These are phyloP conservation scores for Symbiodinium natans DNA, from an alignment of 73 alveolate genomes.

Conservation along the genomic window DNA sequence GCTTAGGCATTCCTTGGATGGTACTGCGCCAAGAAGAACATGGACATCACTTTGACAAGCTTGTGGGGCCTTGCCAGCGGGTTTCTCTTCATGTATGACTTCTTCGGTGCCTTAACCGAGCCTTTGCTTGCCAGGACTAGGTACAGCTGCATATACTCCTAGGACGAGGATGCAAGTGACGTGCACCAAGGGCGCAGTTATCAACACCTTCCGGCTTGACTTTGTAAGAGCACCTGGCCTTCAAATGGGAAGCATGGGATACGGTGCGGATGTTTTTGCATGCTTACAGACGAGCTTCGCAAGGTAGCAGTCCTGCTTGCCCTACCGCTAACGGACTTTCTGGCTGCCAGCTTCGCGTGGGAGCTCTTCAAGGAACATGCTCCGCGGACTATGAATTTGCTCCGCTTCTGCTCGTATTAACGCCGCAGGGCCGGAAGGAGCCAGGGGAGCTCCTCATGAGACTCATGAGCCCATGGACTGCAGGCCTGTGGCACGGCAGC, in stretches of 20 bases:
- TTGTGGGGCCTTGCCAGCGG: conserved; percentile 41
- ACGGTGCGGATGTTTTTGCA: not conserved
- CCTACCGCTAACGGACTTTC: conserved; percentile 24
- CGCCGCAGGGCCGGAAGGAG: too few species aligned
- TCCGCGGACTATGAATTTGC: not conserved
- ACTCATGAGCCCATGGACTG: too few species aligned
- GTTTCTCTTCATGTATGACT: conserved; percentile 23
- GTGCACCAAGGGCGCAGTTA: conserved; percentile 20
- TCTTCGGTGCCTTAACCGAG: conserved; percentile 51
- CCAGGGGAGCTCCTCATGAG: too few species aligned
- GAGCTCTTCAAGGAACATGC: conserved; percentile 75
- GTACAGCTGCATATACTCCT: too few species aligned
- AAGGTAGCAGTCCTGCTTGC: conserved; percentile 71
- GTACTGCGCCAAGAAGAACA: conserved; percentile 37
- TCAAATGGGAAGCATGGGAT: not conserved
- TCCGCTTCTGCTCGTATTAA: too few species aligned
- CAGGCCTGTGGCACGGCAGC: not conserved
- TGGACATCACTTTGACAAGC: conserved; percentile 60
- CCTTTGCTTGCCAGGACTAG: too few species aligned
- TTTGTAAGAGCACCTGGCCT: not conserved
- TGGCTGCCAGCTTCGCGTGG: conserved; percentile 65
- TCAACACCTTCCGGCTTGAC: conserved; percentile 41
- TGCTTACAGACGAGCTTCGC: not conserved
- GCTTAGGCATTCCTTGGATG: conserved; percentile 56
- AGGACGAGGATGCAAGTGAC: too few species aligned